Base-by-base conservation (phyloP, 805 yeast species). In the Helenozyma rhizophorensis region DNA sequence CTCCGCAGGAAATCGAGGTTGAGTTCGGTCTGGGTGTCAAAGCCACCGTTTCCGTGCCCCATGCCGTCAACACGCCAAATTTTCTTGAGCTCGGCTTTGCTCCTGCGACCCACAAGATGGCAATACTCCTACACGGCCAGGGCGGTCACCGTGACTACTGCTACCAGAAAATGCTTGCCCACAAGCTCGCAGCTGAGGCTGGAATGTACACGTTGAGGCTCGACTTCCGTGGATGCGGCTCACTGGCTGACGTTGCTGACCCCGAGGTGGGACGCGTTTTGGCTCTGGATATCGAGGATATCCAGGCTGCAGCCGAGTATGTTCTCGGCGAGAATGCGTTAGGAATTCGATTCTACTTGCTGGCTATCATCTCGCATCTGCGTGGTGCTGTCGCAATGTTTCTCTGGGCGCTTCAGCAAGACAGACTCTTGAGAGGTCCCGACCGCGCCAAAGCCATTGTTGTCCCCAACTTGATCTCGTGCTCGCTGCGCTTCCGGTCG, bases 201-300 rank as follows among this genome's bases (percentile, higher is more conserved):
- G 95, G 94, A 0, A 62, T 76, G 35, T 76, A 69, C 50, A 73
- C 82, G 3, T 67, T 86, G 30, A 64, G 97, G 43, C 78, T 88
- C 45, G 97, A 89, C 56, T 88, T 89, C 49, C 68, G 96, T 34
- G 83, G 82, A 6, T 81, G 93, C 55, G 97, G 97, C 1, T 76
- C 73, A 36, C 84, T 95, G 3, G 80, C 74, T 15, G 78, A 68
- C 12, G 61, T 59, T 27, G 62, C 49, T 4, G 58, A 60, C 30
- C 47, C 51, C 2, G 21, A 40, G 1, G 29, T 32, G 1, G 90
- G 89, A 0, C 66, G 96, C 32, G 59, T 71, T 0, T 51, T 88
- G 4, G 56, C 51, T 0, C 80, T 76, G 37, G 97, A 89, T 55
- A 42, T 78, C 3, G 78, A 74, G 27, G 96, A 89, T 54, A 62